phyloP scores from a whole-genome alignment of 2,329 filamentous ascomycete genomes.

The Penicillium capsulatum region DNA sequence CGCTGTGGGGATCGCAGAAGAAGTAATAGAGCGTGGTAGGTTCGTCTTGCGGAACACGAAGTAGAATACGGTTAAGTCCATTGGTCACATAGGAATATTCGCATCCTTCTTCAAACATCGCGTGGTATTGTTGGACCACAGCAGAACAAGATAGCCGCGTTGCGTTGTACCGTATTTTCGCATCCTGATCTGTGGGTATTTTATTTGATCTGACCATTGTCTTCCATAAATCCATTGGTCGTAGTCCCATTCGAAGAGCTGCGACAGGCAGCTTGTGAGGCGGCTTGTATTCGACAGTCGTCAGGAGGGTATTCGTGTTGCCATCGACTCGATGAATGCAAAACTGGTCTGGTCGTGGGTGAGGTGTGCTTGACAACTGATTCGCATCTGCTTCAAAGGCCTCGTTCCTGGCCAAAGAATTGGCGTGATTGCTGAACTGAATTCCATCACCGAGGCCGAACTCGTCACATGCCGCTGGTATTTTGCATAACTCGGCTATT shows the following conservation, averaged over 20 bases:
- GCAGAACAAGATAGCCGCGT: background rate
- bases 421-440: background rate
- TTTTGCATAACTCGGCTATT: no score
- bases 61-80: no score
- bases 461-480: background rate
- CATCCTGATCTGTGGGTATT: background rate
- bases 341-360: background rate
- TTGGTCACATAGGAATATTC: background rate
- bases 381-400: background rate
- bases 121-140: background rate
- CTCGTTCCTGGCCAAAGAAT: background rate
- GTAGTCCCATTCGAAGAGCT: background rate
- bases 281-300: background rate
- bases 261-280: background rate
- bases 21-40: background rate
- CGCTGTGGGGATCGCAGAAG: background rate
- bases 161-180: background rate
- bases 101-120: background rate
- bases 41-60: background rate
- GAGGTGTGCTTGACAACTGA: background rate
- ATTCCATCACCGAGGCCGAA: background rate
- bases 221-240: background rate
- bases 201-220: background rate
- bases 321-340: background rate
- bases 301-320: background rate